Evolutionary conservation across 108 stramenopile species (phyloP), one percentile per base, ranked within the genome.

Genomic region (Nitzschia putrida): DNA sequence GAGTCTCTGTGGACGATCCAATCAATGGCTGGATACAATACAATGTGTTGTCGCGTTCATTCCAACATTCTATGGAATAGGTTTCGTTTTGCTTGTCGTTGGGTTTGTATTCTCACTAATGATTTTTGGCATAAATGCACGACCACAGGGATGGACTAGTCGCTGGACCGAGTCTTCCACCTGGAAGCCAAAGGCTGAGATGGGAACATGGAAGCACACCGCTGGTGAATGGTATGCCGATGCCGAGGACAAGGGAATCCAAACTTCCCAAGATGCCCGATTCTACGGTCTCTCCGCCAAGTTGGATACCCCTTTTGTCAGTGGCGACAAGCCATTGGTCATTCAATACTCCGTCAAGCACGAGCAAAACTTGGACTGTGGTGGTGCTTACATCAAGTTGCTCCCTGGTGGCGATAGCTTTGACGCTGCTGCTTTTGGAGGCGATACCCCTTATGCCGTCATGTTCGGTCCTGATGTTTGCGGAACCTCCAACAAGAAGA

Each of bases 401-500:
- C 69, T 96, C n/a, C 86, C 89, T 18, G 88, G 89, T 21, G 91
- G 88, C 18, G 66, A 78, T 38, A 78, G 78, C 9, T 92, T 96
- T 65, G 87, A 93, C 57, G 49, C 90, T 20, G 81, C 67, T 57
- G 85, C 78, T 23, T 99, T 99, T 83, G 97, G 97, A 26, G 99
- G 99, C 3, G 98, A 99, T 52, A 96, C 97, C 10, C 95, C 93
- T 9, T 99, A 99, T 73, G 84, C 81, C 45, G 81, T 99, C 80
- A 99, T 99, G 99, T 99, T 99, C 77, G 99, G 99, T 57, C 99
- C 99, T 10, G 99, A 99, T 70, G 87, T 98, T 56, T 99, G 99
- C 71, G 99, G 99, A 50, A 78, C 83, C 60, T 77, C 81, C 77
- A 97, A 91, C 81, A 87, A 92, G 57, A 82, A 86, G 34, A 99